Evolutionary conservation across 345 rosid species (phyloP), one percentile per base, ranked within the genome.

Genomic region (Populus euphratica): DNA sequence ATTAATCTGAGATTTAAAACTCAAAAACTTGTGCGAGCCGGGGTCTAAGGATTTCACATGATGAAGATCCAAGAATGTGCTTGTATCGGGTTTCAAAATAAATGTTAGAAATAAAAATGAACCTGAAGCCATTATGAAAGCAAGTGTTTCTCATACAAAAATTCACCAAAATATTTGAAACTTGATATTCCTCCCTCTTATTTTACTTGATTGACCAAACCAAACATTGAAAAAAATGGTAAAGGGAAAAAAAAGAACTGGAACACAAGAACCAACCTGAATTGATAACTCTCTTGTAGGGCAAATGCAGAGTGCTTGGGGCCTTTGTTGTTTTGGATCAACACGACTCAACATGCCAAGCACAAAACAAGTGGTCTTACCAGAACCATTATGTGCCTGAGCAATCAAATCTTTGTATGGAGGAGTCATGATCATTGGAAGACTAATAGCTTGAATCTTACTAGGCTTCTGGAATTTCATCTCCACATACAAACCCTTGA

Each of bases 371-470:
- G 99, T 96, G 0, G 99, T 96, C 86, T 96, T 96, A 5, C 99
- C 99, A 67, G 97, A 93, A 66, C 99, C 99, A 74, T 93, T 96
- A 75, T 90, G 98, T 0, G 99, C 99, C 81, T 96, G 99, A 10
- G 99, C 99, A 14, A 96, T 86, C 72, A 96, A 82, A 85, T 96
- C 83, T 84, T 90, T 89, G 82, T 87, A 80, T 0, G 99, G 99
- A 17, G 98, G 94, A 9, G 90, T 93, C 83, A 96, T 75, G 7
- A 96, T 96, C 99, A 96, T 96, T 0, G 99, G 99, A 77, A 96
- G 85, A 76, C 91, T 96, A 44, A 92, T 87, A 2, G 96, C 96
- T 85, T 96, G 99, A 62, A 96, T 93, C 90, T 92, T 93, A 74
- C 99, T 96, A 1, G 99, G 99, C 81, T 93, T 93, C 75, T 91